Percentiles rank a stretch among this genome's conserved stretches.
Evolutionary conservation across 352 stramenopile species (phyloP).

Genomic region (Phytophthora megakarya): DNA sequence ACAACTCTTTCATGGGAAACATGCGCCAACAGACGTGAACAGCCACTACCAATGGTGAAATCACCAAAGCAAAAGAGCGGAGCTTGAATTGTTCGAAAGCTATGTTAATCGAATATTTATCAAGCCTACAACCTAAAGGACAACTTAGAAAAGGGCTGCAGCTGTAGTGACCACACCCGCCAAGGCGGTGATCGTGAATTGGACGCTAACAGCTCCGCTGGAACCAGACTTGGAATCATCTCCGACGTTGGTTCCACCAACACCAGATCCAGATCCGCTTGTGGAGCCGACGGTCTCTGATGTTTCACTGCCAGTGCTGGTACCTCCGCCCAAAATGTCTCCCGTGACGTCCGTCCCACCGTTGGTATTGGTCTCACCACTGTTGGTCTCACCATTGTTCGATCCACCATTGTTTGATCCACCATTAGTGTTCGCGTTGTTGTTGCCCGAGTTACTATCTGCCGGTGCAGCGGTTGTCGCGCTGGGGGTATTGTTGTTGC

Average conservation of each 20-base stretch:
- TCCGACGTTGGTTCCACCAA: slow-evolving; percentile 13
- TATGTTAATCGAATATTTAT: slow-evolving; percentile 32
- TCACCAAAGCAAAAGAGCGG: not conserved
- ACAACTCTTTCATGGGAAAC: slow-evolving; percentile 29
- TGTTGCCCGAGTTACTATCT: not conserved
- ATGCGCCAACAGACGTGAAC: slow-evolving; percentile 20
- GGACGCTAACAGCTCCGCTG: slow-evolving; percentile 21
- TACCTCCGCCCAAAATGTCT: not conserved
- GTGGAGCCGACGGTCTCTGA: not conserved
- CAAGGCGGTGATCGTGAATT: slow-evolving; percentile 26
- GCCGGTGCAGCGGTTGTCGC: not conserved
- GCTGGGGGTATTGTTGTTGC: no score
- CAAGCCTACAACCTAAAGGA: slow-evolving; percentile 34
- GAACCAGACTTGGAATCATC: slow-evolving; percentile 13
- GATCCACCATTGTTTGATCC: no score
- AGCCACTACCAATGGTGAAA: not conserved
- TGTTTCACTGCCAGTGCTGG: not conserved
- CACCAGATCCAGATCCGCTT: slow-evolving; percentile 21
- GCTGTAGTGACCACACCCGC: slow-evolving; percentile 20
- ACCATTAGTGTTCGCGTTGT: not conserved
- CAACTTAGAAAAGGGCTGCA: slow-evolving; percentile 33
- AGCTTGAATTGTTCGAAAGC: slow-evolving; percentile 13
- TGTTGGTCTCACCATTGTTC: no score
- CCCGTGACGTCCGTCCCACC: no score
- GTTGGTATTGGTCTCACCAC: no score